These are phyloP conservation scores for Aspergillus pseudoviridinutans DNA, from an alignment of 2,329 filamentous ascomycete genomes.

Conservation along the genomic window DNA sequence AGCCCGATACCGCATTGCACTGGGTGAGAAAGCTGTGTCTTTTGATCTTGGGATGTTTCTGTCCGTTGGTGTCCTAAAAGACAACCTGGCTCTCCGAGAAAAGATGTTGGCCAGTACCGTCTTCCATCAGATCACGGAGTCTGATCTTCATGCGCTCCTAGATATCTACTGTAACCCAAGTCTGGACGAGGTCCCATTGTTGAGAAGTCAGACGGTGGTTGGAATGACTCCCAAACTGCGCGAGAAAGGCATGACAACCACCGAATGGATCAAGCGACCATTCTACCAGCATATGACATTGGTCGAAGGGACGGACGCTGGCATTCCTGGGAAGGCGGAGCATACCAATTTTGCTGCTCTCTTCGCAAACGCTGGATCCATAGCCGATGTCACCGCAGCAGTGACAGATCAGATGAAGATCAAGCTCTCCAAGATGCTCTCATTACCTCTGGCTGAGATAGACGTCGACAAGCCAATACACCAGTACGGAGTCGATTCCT, in stretches of 20 bases:
- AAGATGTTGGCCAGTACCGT: not conserved
- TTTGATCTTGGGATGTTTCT: conserved; percentile 22
- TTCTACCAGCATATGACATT: conserved; percentile 2
- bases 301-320: not conserved
- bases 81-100: conserved; percentile 6
- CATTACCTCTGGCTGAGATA: conserved; percentile 28
- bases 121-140: conserved; percentile 12
- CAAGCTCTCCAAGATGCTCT: conserved; percentile 34
- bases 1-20: conserved; percentile 19
- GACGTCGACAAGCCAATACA: conserved; percentile 24
- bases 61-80: conserved; percentile 22
- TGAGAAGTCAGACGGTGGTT: conserved; percentile 1
- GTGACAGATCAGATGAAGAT: conserved; percentile 17
- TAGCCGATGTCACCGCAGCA: conserved; percentile 1
- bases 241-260: not conserved
- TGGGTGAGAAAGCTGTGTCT: conserved; percentile 9
- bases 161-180: conserved; percentile 8
- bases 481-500: conserved; percentile 35
- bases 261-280: conserved; percentile 4
- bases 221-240: conserved; percentile 3
- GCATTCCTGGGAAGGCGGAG: not conserved
- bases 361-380: conserved; percentile 1
- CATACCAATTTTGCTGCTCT: not conserved
- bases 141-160: conserved; percentile 14
- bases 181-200: not conserved